These are phyloP conservation scores for Chloris gayana DNA, from an alignment of 176 grass and related monocot genomes.

Conservation along the genomic window DNA sequence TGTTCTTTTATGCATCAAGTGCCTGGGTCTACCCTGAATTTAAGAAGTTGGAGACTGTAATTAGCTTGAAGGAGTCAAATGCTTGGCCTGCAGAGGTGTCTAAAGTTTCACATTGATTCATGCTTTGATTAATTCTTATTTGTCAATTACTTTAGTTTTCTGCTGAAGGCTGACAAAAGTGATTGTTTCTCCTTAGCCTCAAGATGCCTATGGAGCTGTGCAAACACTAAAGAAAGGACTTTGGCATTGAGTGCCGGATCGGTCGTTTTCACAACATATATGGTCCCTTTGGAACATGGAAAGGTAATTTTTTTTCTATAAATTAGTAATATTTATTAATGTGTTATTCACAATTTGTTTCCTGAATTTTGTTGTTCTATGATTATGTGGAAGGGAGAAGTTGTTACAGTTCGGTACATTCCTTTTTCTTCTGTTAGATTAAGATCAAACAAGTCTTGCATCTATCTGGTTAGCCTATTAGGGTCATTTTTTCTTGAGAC, in stretches of 20 bases:
- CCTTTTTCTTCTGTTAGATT: background rate
- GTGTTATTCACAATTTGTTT: background rate
- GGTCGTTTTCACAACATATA: constrained; percentile 98
- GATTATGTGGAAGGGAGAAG: constrained; percentile 66
- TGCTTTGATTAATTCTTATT: background rate
- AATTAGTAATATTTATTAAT: constrained; percentile 12
- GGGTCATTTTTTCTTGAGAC: background rate
- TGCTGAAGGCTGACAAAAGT: constrained; percentile 1
- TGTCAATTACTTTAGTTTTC: background rate
- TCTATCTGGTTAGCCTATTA: constrained; percentile 32
- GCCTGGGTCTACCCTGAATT: constrained; percentile 93
- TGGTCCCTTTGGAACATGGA: constrained; percentile 97
- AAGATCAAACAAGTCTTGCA: constrained; percentile 3
- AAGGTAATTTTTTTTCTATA: constrained; percentile 54
- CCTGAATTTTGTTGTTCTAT: background rate
- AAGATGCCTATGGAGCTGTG: constrained; percentile 99
- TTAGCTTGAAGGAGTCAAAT: constrained; percentile 90
- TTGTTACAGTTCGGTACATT: constrained; percentile 1
- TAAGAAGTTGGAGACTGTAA: constrained; percentile 85
- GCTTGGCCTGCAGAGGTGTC: constrained; percentile 90
- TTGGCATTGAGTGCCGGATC: constrained; percentile 85
- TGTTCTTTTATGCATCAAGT: constrained; percentile 86
- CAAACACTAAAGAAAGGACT: constrained; percentile 99
- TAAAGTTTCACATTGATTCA: constrained; percentile 19
- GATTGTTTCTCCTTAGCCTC: constrained; percentile 59